phyloP scores from a whole-genome alignment of 345 rosid species.

The Euclidium syriacum region DNA sequence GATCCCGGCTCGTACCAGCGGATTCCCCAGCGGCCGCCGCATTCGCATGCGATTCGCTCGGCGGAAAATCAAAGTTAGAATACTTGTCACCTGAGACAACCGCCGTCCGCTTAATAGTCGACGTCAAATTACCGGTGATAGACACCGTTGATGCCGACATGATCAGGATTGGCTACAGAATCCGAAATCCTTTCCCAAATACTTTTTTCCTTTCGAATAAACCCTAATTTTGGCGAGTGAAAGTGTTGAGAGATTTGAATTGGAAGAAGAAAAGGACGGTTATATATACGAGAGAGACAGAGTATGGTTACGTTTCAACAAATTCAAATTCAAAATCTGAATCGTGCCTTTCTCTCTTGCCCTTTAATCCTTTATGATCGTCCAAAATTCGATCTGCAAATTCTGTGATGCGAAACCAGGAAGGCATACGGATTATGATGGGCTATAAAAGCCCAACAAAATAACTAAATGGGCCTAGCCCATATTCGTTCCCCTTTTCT shows the following conservation, averaged over 20 bases:
- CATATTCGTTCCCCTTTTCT: not conserved
- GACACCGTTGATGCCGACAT: slow-evolving; percentile 92
- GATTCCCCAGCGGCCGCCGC: slow-evolving; percentile 21
- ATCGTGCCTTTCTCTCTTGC: not conserved
- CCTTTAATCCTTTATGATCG: too few species aligned
- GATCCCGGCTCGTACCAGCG: slow-evolving; percentile 39
- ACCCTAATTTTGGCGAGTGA: slow-evolving; percentile 15
- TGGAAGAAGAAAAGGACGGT: not conserved
- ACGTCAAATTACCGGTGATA: slow-evolving; percentile 40
- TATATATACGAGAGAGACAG: not conserved
- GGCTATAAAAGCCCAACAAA: not conserved
- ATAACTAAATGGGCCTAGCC: not conserved
- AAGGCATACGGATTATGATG: too few species aligned
- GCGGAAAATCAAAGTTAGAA: slow-evolving; percentile 42
- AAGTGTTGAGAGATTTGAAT: slow-evolving; percentile 12
- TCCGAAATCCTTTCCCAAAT: not conserved
- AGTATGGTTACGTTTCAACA: too few species aligned
- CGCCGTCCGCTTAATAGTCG: slow-evolving; percentile 50
- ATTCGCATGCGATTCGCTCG: slow-evolving; percentile 34
- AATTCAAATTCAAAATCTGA: not conserved
- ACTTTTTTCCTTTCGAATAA: not conserved
- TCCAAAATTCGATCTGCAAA: too few species aligned
- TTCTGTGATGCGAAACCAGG: too few species aligned
- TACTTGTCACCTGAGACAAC: slow-evolving; percentile 49
- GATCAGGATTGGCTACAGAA: not conserved